Conservation (phyloP, 108 stramenopile species). For the Cyclotella cryptica region DNA sequence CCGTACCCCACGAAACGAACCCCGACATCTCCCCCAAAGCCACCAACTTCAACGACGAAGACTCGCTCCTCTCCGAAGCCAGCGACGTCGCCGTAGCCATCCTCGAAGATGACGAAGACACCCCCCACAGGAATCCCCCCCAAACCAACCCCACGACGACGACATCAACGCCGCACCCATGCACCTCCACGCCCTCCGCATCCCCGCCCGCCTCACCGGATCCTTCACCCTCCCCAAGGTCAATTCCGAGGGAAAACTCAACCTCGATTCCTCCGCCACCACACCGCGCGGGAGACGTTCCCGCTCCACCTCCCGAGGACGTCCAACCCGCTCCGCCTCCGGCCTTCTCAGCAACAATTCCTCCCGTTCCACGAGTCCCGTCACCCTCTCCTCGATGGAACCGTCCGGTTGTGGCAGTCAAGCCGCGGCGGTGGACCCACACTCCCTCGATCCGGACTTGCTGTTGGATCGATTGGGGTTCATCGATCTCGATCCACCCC, state of each 20-base stretch:
- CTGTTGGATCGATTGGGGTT: conserved; percentile 45
- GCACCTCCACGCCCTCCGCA: conserved; percentile 43
- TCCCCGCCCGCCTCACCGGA: conserved; percentile 22
- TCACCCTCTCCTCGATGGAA: conserved; percentile 6
- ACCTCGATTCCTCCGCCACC: neutral
- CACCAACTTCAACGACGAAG: conserved; percentile 15
- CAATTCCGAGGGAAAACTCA: conserved; percentile 15
- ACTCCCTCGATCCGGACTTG: conserved; percentile 38
- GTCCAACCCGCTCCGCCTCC: conserved; percentile 15
- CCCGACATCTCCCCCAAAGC: neutral
- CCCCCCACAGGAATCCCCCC: too few species aligned
- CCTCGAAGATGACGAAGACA: conserved; percentile 17
- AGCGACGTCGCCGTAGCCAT: conserved; percentile 37
- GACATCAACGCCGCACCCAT: conserved; percentile 41
- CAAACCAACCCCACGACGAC: conserved; percentile 11
- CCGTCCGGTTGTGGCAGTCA: neutral
- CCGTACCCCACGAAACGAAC: neutral
- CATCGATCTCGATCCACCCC: conserved; percentile 53
- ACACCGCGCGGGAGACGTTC: conserved; percentile 10
- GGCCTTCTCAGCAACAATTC: neutral
- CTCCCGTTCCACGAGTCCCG: conserved; percentile 3
- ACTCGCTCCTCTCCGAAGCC: conserved; percentile 29
- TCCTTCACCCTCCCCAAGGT: neutral
- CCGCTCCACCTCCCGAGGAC: conserved; percentile 15
- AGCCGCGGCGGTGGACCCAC: neutral